Evolutionary conservation across 768 basidiomycete species (phyloP), one percentile per base, ranked within the genome.

Genomic region (Russula sp.): DNA sequence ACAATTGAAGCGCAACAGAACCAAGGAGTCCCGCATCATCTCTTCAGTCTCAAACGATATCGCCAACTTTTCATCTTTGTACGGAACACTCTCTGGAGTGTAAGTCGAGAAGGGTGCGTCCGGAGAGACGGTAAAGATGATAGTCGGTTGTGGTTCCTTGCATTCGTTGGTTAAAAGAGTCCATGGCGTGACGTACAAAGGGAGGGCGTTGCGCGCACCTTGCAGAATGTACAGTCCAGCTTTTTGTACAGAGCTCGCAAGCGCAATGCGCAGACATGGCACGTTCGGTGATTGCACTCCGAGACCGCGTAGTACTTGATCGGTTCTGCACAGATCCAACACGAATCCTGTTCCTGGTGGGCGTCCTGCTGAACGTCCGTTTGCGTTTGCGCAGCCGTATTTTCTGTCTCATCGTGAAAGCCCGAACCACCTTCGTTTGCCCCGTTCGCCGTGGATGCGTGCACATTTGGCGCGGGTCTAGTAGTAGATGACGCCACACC

Each of bases 251-350:
- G 75, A 4, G 93, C 93, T 42, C 96, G 76, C 34, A 98, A 74
- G 7, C 96, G 83, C 54, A 98, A 74, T 0, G 90, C 86, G 70
- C 96, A 99, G 62, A 95, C 86, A 74, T 97, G 94, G 77, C 96
- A 98, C 3, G 93, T 98, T 55, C 90, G 79, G 70, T 99, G 96
- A 71, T 93, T 92, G 75, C 96, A 99, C 58, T 87, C 83, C 18
- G 94, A 87, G 35, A 97, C 75, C 7, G 91, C 83, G 72, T 87
- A 93, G 70, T 92, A 96, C 70, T 89, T 93, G 73, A 96, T 86
- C 5, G 88, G 87, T 69, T 98, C 93, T 1, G 94, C 94, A 70
- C 96, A 97, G 73, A 98, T 98, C 83, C 86, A 96, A 75, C 96
- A 98, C 11, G 86, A 72, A 53, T 58, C 68, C 68, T 41, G 59